These are phyloP conservation scores for Annona squamosa DNA, from an alignment of 164 flowering plant species.

Conservation along the genomic window DNA sequence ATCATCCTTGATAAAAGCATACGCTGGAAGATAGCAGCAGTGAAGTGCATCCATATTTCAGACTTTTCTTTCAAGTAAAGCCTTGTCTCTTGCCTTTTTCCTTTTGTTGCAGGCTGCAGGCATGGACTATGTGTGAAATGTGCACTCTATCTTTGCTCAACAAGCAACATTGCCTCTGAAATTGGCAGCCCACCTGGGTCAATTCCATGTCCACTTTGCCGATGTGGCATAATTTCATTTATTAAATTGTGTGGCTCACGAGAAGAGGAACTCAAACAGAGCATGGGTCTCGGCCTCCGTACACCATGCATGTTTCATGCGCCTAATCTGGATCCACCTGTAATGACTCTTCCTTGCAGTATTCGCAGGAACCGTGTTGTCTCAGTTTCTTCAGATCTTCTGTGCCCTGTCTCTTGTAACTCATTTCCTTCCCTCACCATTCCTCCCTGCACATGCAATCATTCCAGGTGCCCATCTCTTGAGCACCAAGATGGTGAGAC, in stretches of 20 bases:
- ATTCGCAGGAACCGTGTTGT: conserved; percentile 62
- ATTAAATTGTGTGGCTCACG: conserved; percentile 51
- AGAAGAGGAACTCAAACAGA: conserved; percentile 46
- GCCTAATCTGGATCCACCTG: conserved; percentile 35
- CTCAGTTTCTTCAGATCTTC: conserved; percentile 72
- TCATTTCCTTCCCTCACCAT: conserved; percentile 77
- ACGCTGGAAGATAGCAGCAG: neutral
- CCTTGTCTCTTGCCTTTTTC: neutral
- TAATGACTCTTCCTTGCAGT: conserved; percentile 40
- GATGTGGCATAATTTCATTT: conserved; percentile 68
- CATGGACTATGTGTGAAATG: conserved; percentile 86
- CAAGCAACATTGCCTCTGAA: conserved; percentile 62
- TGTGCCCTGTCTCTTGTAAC: conserved; percentile 83
- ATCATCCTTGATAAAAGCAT: neutral
- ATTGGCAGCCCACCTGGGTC: conserved; percentile 62
- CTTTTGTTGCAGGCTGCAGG: conserved; percentile 57
- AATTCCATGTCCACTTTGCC: conserved; percentile 91
- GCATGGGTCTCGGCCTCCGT: conserved; percentile 64
- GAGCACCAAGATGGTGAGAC: conserved; percentile 44
- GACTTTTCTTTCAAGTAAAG: neutral
- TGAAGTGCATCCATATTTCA: neutral
- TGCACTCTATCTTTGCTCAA: conserved; percentile 85
- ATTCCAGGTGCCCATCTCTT: conserved; percentile 61
- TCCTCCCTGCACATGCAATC: conserved; percentile 71
- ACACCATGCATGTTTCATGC: conserved; percentile 88